Conservation (phyloP, 2,329 filamentous ascomycete genomes). For the Apiospora hydei region DNA sequence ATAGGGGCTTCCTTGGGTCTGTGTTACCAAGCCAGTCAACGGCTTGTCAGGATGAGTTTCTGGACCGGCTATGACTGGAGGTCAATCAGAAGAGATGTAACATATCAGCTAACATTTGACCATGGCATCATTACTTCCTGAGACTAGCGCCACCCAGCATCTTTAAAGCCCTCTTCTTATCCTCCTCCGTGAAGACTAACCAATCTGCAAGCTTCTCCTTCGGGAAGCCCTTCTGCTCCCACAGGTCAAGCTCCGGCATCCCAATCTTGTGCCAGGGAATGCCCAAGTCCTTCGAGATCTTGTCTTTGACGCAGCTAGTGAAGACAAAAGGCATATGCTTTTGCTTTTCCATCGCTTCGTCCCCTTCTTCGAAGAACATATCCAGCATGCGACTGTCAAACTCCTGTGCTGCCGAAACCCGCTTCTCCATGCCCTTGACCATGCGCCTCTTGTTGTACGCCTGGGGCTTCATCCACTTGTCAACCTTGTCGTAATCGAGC, state of each 20-base stretch:
- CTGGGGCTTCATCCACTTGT: slow-evolving; percentile 27
- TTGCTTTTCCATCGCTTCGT: neutral
- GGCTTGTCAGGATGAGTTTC: neutral
- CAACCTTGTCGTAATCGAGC: slow-evolving; percentile 32
- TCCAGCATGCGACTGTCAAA: neutral
- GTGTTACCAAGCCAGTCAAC: neutral
- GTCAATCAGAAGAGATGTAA: neutral
- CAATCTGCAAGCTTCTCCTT: slow-evolving; percentile 34
- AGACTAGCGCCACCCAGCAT: slow-evolving; percentile 26
- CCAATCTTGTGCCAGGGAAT: slow-evolving; percentile 35
- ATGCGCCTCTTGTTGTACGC: slow-evolving; percentile 26
- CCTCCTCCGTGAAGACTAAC: slow-evolving; percentile 31
- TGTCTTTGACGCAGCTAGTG: slow-evolving; percentile 31
- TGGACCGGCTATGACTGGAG: neutral
- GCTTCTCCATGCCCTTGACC: slow-evolving; percentile 25
- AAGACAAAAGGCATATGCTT: slow-evolving; percentile 23
- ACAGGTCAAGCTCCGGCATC: slow-evolving; percentile 29
- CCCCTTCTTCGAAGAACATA: neutral
- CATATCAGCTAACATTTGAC: neutral
- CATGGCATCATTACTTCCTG: neutral
- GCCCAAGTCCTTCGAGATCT: slow-evolving; percentile 37
- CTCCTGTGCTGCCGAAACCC: slow-evolving; percentile 26
- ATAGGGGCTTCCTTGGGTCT: neutral
- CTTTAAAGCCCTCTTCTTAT: slow-evolving; percentile 29
- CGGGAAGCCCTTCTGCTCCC: slow-evolving; percentile 33